A percentile compares a stretch with the other conserved stretches of the same genome.
These are phyloP conservation scores for Eragrostis curvula DNA, from an alignment of 176 grass and related monocot genomes.

Conservation along the genomic window DNA sequence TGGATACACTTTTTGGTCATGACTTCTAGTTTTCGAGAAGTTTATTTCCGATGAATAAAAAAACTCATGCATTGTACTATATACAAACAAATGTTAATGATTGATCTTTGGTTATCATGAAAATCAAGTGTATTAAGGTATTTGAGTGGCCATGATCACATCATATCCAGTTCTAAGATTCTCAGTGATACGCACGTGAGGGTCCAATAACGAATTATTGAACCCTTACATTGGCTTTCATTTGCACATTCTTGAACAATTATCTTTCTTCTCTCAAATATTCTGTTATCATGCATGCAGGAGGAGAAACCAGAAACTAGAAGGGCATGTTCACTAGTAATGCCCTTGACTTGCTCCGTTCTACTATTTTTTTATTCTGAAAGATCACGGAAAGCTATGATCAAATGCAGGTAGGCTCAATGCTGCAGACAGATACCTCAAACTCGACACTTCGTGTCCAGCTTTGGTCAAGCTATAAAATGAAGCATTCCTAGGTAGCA, in stretches of 20 bases:
- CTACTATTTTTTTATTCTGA: constrained; percentile 18
- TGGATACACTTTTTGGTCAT: not conserved
- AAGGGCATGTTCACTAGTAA: not conserved
- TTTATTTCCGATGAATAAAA: constrained; percentile 24
- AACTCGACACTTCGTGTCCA: constrained; percentile 40
- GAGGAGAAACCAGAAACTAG: not conserved
- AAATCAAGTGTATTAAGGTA: constrained; percentile 7
- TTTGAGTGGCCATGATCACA: not conserved
- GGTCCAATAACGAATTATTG: constrained; percentile 4
- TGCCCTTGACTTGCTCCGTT: not conserved
- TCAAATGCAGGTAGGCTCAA: constrained; percentile 36
- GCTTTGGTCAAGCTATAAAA: constrained; percentile 31
- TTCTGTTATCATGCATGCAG: not conserved
- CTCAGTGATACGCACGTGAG: constrained; percentile 21
- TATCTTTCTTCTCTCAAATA: constrained; percentile 2
- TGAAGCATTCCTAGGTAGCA: constrained; percentile 36
- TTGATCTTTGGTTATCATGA: not conserved
- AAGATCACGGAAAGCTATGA: constrained; percentile 35
- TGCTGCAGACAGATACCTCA: constrained; percentile 33
- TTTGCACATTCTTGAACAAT: not conserved
- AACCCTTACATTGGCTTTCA: constrained; percentile 14
- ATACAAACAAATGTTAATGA: not conserved
- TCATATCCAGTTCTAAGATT: constrained; percentile 2
- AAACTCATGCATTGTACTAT: not conserved
- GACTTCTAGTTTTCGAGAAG: not conserved